Base-by-base conservation (phyloP, 2,329 filamentous ascomycete species). In the Ophiostoma pallidulum region DNA sequence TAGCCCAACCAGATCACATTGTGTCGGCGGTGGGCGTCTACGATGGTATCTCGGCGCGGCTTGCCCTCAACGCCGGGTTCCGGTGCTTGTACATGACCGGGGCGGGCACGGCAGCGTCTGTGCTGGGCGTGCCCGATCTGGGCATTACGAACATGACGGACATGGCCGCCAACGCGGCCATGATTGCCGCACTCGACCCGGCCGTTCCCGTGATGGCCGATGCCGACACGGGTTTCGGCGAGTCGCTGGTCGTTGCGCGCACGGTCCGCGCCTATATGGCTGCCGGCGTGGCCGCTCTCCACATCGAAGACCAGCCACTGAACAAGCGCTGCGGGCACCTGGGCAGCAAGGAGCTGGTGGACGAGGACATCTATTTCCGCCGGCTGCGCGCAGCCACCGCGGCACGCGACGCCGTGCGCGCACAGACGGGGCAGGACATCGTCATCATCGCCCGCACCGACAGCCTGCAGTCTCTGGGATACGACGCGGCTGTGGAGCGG, bases 1-100 rank as follows among this genome's bases (percentile, higher is more conserved):
- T 74, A 13, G 56, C 59, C 1, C 62, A 68, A 16, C 56, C 61
- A 13, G 58, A 64, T 26, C 62, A 66, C 41, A 64, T 73, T 38
- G 57, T 84, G 33, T 69, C 82, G 3, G 78, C 74, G 44, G 80
- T 80, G 0, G 80, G 81, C 28, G 80, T 85, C 3, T 83, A 83
- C 57, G 81, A 86, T 66, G 81, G 81, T 12, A 72, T 83, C 47
- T 78, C 77, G 2, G 79, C 81, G 0, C 69, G 80, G 1, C 73
- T 85, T 48, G 79, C 80, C 1, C 66, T 82, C 19, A 65, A 70
- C 36, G 67, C 76, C n/a, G 80, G 79, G 5, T 83, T 82, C 50
- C 73, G 82, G 40, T 73, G 70, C 48, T 60, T 84, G 33, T 85
- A 85, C 65, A 84, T 85, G 76, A 82, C 78, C 10, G 78, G 79